Evolutionary conservation across 192 early-diverging fungal species (phyloP).

Genomic region (Backusella luteola): DNA sequence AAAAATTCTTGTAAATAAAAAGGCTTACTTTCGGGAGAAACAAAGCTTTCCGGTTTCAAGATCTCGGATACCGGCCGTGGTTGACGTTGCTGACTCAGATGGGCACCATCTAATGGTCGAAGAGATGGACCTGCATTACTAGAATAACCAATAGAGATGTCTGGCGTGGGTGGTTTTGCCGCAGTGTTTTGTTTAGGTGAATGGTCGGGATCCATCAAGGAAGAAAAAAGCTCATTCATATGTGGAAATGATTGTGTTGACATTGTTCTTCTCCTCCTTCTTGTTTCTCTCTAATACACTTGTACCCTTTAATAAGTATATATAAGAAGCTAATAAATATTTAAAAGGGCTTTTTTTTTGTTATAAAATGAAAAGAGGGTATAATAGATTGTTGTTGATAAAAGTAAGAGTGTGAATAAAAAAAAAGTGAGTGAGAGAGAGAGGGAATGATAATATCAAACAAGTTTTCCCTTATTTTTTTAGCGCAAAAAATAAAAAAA

Average conservation of each 20-base stretch:
- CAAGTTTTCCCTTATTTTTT: neutral
- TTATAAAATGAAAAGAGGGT: neutral
- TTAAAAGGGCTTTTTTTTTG: neutral
- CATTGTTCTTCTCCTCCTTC: neutral
- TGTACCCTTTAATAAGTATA: neutral
- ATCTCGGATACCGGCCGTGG: slow-evolving; percentile 36
- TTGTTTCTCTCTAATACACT: neutral
- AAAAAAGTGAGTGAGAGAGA: neutral
- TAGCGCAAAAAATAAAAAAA: neutral
- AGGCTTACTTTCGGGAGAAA: slow-evolving; percentile 32
- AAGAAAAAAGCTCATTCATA: slow-evolving; percentile 2
- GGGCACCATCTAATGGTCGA: neutral
- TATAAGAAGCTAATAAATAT: neutral
- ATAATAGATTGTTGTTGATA: neutral
- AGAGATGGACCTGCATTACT: neutral
- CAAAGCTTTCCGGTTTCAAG: slow-evolving; percentile 27
- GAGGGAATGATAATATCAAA: neutral
- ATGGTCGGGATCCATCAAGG: neutral
- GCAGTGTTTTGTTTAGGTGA: neutral
- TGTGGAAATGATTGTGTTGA: slow-evolving; percentile 6
- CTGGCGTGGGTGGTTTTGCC: neutral
- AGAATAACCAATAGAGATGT: neutral
- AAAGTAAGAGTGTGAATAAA: neutral
- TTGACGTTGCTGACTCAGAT: neutral
- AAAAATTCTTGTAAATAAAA: neutral